Conservation (phyloP, 1,284 basidiomycete species). For the Rhodotorula mucilaginosa region DNA sequence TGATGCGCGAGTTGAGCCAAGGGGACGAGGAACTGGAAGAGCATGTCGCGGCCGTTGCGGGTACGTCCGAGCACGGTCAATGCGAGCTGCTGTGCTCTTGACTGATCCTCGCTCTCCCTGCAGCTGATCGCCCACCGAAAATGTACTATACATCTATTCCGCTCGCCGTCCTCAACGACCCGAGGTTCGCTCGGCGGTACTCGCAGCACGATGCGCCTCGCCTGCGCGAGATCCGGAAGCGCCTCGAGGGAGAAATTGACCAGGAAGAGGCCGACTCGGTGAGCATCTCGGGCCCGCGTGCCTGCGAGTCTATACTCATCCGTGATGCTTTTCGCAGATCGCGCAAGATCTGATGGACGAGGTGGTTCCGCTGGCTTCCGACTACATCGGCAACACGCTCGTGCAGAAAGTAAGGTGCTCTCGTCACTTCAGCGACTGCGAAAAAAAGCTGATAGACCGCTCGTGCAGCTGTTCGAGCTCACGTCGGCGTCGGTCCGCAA, state of each 20-base stretch:
- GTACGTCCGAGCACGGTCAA: constrained; percentile 54
- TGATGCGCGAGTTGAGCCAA: constrained; percentile 83
- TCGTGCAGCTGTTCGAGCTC: constrained; percentile 90
- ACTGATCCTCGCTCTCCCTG: neutral
- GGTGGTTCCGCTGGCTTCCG: constrained; percentile 80
- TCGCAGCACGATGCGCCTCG: constrained; percentile 86
- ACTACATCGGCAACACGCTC: constrained; percentile 98
- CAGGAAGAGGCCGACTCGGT: constrained; percentile 78
- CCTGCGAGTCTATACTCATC: neutral
- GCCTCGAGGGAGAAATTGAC: constrained; percentile 74
- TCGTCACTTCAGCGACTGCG: rapidly evolving
- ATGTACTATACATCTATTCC: constrained; percentile 95
- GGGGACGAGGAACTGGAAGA: constrained; percentile 73
- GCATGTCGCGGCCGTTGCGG: constrained; percentile 76
- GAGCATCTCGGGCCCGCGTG: neutral
- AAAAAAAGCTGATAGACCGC: constrained; percentile 57
- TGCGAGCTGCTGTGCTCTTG: neutral
- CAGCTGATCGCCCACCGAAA: constrained; percentile 78
- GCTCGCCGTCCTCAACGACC: constrained; percentile 34
- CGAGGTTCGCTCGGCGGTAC: constrained; percentile 31
- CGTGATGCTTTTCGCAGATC: constrained; percentile 52
- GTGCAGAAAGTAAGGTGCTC: constrained; percentile 44
- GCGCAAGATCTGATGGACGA: constrained; percentile 83
- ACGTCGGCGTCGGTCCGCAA: constrained; percentile 74
- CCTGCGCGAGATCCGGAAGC: constrained; percentile 88